Evolutionary conservation across 2,329 filamentous ascomycete genomes (phyloP).

Genomic region (Claviceps citrina): DNA sequence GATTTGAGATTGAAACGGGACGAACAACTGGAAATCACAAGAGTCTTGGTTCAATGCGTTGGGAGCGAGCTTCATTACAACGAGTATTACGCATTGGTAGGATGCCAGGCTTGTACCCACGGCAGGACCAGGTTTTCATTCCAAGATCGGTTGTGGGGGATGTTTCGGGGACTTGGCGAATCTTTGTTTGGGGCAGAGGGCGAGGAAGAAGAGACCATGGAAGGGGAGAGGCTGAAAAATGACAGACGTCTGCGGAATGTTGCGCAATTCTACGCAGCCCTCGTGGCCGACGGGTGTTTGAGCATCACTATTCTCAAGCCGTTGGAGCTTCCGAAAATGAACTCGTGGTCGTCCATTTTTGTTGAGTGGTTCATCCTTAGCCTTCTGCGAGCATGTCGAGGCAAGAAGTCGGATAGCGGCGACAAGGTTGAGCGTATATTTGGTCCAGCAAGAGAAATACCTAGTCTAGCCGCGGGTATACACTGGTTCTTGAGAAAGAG

Average conservation of each 20-base stretch:
- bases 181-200: slow-evolving; percentile 50
- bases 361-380: slow-evolving; percentile 68
- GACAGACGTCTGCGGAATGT: slow-evolving; percentile 35
- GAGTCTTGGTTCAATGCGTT: slow-evolving; percentile 75
- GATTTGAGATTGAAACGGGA: slow-evolving; percentile 76
- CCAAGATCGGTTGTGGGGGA: slow-evolving; percentile 71
- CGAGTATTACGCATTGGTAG: slow-evolving; percentile 81
- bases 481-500: slow-evolving; percentile 68
- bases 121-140: slow-evolving; percentile 69
- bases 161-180: slow-evolving; percentile 78
- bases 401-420: slow-evolving; percentile 34
- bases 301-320: slow-evolving; percentile 42
- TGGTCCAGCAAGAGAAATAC: slow-evolving; percentile 43
- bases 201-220: slow-evolving; percentile 40
- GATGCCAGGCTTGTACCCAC: slow-evolving; percentile 60
- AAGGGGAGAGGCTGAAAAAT: slow-evolving; percentile 30
- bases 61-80: slow-evolving; percentile 77
- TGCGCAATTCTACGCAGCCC: slow-evolving; percentile 37
- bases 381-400: slow-evolving; percentile 48
- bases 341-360: slow-evolving; percentile 61
- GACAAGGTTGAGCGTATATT: slow-evolving; percentile 51
- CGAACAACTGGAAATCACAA: slow-evolving; percentile 73
- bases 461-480: slow-evolving; percentile 56
- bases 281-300: slow-evolving; percentile 32
- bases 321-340: slow-evolving; percentile 65